phyloP scores from a whole-genome alignment of 140 eudicot species.

The Stevia rebaudiana region DNA sequence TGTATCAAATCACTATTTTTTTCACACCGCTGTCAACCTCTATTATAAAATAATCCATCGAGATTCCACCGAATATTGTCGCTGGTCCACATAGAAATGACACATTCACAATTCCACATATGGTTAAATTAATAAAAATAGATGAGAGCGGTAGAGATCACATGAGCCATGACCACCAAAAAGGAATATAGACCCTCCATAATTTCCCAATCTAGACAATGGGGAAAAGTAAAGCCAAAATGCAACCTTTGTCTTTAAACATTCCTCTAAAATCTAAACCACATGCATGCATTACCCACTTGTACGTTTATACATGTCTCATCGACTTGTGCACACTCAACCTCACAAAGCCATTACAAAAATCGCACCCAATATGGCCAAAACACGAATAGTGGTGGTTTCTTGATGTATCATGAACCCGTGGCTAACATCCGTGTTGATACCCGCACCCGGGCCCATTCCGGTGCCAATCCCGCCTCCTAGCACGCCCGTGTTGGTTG shows the following conservation, averaged over 20 bases:
- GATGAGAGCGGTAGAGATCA: neutral
- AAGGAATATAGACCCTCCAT: slow-evolving; percentile 9
- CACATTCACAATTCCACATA: neutral
- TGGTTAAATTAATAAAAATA: neutral
- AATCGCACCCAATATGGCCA: slow-evolving; percentile 10
- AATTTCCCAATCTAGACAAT: slow-evolving; percentile 22
- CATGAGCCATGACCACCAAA: slow-evolving; percentile 23
- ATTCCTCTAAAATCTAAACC: slow-evolving; percentile 25
- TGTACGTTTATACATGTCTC: slow-evolving; percentile 14
- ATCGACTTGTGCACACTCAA: slow-evolving; percentile 18
- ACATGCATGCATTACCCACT: slow-evolving; percentile 23
- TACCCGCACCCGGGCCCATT: slow-evolving; percentile 52
- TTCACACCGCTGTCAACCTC: too few species aligned
- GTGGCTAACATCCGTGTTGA: slow-evolving; percentile 44
- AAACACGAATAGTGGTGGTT: slow-evolving; percentile 3
- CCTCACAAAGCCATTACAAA: slow-evolving; percentile 28
- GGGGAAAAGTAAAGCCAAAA: slow-evolving; percentile 24
- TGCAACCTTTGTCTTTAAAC: slow-evolving; percentile 22
- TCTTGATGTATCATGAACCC: slow-evolving; percentile 22
- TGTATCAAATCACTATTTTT: too few species aligned
- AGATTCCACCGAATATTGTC: neutral
- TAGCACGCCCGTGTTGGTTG: slow-evolving; percentile 39
- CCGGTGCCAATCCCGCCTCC: slow-evolving; percentile 44
- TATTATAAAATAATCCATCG: neutral
- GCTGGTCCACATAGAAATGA: slow-evolving; percentile 3